phyloP scores from a whole-genome alignment of 1,284 basidiomycete species.

The Ceratobasidium sp. region DNA sequence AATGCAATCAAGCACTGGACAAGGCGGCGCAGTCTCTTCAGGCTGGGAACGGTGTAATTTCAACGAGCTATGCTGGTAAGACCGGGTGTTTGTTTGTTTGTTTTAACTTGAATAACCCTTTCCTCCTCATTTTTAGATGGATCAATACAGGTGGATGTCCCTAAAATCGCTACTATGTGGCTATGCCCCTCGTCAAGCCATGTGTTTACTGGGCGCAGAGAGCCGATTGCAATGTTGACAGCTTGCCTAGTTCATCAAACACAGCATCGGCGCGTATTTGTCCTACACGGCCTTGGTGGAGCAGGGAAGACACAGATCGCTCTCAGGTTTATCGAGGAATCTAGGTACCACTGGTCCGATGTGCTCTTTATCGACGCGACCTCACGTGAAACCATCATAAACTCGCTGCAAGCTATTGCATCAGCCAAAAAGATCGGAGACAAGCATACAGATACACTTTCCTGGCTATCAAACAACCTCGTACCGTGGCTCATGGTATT shows the following conservation, averaged over 20 bases:
- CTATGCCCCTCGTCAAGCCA: neutral
- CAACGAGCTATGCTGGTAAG: neutral
- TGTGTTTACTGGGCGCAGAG: neutral
- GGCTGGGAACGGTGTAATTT: neutral
- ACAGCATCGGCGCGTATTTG: conserved; percentile 4
- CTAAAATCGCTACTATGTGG: too few relatives aligned
- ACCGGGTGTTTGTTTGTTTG: too few relatives aligned
- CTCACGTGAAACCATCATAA: neutral
- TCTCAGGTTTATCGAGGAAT: neutral
- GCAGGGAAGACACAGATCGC: conserved; percentile 35
- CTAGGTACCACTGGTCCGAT: neutral
- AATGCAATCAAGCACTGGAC: neutral
- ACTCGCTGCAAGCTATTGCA: neutral
- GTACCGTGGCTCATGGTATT: conserved; percentile 15
- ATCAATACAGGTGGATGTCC: too few relatives aligned
- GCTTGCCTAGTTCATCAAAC: neutral
- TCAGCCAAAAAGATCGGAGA: conserved; percentile 1
- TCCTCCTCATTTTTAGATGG: neutral
- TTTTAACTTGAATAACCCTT: neutral
- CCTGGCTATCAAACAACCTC: neutral
- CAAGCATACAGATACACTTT: conserved; percentile 9
- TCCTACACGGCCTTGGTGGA: conserved; percentile 38
- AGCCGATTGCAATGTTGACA: neutral
- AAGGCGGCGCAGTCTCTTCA: neutral
- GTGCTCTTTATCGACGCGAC: conserved; percentile 35